Evolutionary conservation across 768 basidiomycete species (phyloP).

Genomic region (Pilatotrama ljubarskyi): DNA sequence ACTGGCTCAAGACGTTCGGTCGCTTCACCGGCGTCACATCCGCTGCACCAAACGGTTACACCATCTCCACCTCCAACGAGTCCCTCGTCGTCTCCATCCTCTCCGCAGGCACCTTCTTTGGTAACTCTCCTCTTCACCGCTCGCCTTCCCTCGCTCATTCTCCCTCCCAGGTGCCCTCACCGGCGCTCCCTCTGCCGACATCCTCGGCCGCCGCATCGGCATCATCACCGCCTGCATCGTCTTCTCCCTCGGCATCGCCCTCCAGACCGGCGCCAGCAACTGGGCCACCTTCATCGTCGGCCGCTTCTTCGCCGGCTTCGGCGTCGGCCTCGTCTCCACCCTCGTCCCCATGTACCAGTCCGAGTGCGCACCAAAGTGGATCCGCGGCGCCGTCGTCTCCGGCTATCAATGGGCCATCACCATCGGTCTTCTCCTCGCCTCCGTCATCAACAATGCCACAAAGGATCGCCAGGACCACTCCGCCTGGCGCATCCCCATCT

Average conservation of each 20-base stretch:
- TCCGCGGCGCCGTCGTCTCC: slow-evolving; percentile 27
- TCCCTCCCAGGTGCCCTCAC: slow-evolving; percentile 42
- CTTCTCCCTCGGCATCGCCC: slow-evolving; percentile 60
- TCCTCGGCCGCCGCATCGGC: slow-evolving; percentile 47
- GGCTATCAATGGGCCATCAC: slow-evolving; percentile 57
- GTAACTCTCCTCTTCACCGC: background rate
- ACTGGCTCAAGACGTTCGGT: slow-evolving; percentile 54
- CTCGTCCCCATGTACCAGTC: slow-evolving; percentile 58
- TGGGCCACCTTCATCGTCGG: slow-evolving; percentile 62
- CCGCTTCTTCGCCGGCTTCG: slow-evolving; percentile 74
- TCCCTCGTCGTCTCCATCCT: slow-evolving; percentile 63
- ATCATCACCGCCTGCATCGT: slow-evolving; percentile 44
- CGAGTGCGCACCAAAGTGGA: slow-evolving; percentile 63
- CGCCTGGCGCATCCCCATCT: slow-evolving; percentile 69
- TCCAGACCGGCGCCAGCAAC: slow-evolving; percentile 56
- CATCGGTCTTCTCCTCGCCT: slow-evolving; percentile 68
- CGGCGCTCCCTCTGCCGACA: slow-evolving; percentile 50
- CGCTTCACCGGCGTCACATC: slow-evolving; percentile 5
- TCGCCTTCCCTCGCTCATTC: background rate
- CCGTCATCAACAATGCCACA: slow-evolving; percentile 68
- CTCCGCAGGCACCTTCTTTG: slow-evolving; percentile 82
- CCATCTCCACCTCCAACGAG: slow-evolving; percentile 34
- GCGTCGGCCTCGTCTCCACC: slow-evolving; percentile 73
- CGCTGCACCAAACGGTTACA: background rate
- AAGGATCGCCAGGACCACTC: slow-evolving; percentile 45